Base-by-base conservation (phyloP, 352 stramenopile genomes). In the Halophytophthora batemanensis region DNA sequence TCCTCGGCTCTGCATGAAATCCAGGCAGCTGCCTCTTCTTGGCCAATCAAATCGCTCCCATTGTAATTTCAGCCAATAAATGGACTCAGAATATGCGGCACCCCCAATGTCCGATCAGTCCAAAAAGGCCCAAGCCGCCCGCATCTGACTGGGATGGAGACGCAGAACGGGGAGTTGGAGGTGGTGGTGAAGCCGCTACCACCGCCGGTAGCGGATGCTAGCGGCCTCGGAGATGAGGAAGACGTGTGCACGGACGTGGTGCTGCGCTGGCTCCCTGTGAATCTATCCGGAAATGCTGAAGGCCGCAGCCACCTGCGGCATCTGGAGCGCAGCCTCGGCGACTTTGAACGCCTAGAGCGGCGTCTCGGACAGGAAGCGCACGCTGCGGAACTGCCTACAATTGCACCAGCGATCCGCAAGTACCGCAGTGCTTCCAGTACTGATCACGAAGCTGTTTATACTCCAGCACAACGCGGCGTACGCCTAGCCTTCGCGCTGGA, bases 321-420 rank as follows among this genome's bases (percentile, higher is more conserved):
- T 3, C 15, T 73, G 2, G 52, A 68, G 53, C 66, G 63, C 17
- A 61, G 18, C 14, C 49, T 70, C 18, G 42, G 34, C 15, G 59
- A 73, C 64, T 76, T 76, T 28, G 33, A 58, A 29, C 51, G 56
- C 15, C 44, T 76, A 41, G 56, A 55, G 43, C 33, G 48, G n/a
- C 50, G 60, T 17, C 19, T 75, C 15, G 33, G 52, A 42, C 50
- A 45, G 17, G 44, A 52, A 39, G 11, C 33, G 5, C 14, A 10
- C 3, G 14, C 15, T 2, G 6, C 17, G 18, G 13, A 18, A 15
- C 33, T 53, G 6, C 2, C 39, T 6, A 52, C 44, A 0, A 45
- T 61, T 37, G 25, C 45, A 3, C 23, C 14, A 21, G 48, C 56
- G 3, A 62, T 74, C 55, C 38, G 54, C 22, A 38, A 39, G n/a